Evolutionary conservation across 1,139 yeast genomes (phyloP), one percentile per base, ranked within the genome.

Genomic region (Candida glucosophila): DNA sequence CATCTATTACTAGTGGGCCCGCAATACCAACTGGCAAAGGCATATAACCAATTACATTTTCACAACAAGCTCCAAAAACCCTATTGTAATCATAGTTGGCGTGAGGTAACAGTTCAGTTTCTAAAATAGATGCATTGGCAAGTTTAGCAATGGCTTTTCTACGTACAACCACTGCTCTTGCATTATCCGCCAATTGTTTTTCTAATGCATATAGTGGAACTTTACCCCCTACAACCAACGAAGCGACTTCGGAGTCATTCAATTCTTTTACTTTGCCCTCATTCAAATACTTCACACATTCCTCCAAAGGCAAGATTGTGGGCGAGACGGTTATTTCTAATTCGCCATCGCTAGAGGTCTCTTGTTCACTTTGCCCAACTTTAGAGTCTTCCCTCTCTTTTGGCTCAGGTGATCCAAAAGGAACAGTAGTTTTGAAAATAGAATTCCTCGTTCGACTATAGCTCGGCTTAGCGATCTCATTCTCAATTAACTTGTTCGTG

Each of bases 41-140:
- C 76, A 88, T 74, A 49, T 68, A 90, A 20, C 98, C 99, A 53
- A 90, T 82, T 32, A 90, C 98, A 49, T 90, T 90, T 55, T 90
- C 99, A 64, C 99, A 90, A 61, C 99, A 90, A 7, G 98, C 97
- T 37, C 98, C 98, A 49, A 88, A 77, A 8, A 92, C 98, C 42
- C 97, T 76, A 47, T 88, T 93, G 49, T 86, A 92, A 52, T 92
- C 96, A 50, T 90, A 90, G 46, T 75, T 62, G 35, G 67, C 60
- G 52, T 75, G 85, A 12, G 99, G 99, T 39, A 90, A 65, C 39
- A 73, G 71, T 21, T 72, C 64, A 4, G 78, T 54, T 39, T 78
- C 80, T 35, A 90, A 67, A 13, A 81, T 77, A 31, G 95, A 88
- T 13, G 94, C 88, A 37, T 74, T 69, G 7, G 95, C 86, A 30